Base-by-base conservation (phyloP, 805 yeast genomes). In the Candida nemodendra region DNA sequence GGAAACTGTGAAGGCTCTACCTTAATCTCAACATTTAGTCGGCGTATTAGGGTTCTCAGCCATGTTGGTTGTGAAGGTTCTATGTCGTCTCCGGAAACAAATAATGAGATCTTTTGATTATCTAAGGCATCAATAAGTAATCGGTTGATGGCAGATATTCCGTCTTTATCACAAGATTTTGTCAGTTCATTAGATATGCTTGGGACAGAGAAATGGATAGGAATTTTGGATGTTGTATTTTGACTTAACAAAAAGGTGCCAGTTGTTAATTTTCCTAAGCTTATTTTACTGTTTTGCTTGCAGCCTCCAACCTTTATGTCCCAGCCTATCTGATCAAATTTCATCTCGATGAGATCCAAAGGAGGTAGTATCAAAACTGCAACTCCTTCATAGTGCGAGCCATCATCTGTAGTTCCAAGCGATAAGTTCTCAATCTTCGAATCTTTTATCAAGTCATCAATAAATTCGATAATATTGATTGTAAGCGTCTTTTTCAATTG, bases 111-210 rank as follows among this genome's bases (percentile, higher is more conserved):
- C 2, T 23, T 26, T 12, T 32, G 34, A 15, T 38, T 34, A n/a
- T 32, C n/a, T 9, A 41, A 15, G 15, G 41, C 14, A 9, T 29
- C 11, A 2, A n/a, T 9, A 12, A 45, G 9, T 6, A 38, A 4
- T 4, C 9, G 18, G 32, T 31, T 39, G 24, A 48, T 36, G 4
- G 48, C 41, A 9, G 53, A 45, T 8, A 25, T 28, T 5, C 24
- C 33, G 4, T 27, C 30, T 4, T 9, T n/a, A 12, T 12, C 39
- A 29, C 54, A 49, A 14, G 23, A 19, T 3, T 18, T 22, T 4
- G 38, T 16, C 19, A 49, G 29, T 2, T 31, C 24, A 2, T 36
- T 15, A 9, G 41, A 34, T 12, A 49, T 27, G 5, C 23, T 23
- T 7, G 51, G 50, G 5, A 49, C 27, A 2, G 13, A 17, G 22